A percentile compares a stretch with the other conserved stretches of the same genome.
Conservation (phyloP, 2,329 filamentous ascomycete species). For the Beauveria varroae region DNA sequence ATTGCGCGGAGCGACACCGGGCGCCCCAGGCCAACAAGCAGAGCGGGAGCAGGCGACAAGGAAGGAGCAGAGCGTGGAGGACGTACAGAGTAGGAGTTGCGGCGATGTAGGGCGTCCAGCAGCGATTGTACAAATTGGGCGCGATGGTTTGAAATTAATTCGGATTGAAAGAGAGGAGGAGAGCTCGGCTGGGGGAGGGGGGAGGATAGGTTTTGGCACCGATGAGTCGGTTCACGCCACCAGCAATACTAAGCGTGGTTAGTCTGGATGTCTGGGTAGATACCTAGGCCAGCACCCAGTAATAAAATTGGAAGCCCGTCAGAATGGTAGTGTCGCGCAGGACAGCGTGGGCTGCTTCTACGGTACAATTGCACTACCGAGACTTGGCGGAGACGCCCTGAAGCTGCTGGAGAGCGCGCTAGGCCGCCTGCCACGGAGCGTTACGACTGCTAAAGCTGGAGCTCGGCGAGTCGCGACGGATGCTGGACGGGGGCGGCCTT, state of each 20-base stretch:
- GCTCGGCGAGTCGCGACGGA: constrained; percentile 11
- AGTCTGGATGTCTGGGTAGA: too few species aligned
- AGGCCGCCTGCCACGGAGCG: neutral
- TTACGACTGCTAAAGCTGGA: constrained; percentile 1
- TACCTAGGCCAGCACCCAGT: too few species aligned
- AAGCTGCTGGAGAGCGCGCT: neutral
- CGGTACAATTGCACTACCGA: neutral
- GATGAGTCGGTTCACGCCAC: constrained; percentile 1
- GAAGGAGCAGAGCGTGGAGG: neutral
- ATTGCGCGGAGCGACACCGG: constrained; percentile 3
- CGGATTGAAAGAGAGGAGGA: neutral
- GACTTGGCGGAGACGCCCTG: neutral
- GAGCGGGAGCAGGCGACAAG: neutral
- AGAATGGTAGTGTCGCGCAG: neutral
- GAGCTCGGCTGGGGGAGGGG: neutral
- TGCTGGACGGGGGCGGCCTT: constrained; percentile 2
- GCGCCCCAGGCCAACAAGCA: neutral
- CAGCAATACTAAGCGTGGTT: too few species aligned
- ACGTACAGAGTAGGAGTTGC: neutral
- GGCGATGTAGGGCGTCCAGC: neutral
- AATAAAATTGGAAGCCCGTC: too few species aligned
- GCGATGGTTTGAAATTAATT: neutral
- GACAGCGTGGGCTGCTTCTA: neutral
- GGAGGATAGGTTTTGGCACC: neutral
- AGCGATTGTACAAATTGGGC: neutral